Percentiles rank a stretch among this genome's conserved stretches.
Conservation (phyloP, 2,329 filamentous ascomycete genomes). For the Pseudogymnoascus sp. region DNA sequence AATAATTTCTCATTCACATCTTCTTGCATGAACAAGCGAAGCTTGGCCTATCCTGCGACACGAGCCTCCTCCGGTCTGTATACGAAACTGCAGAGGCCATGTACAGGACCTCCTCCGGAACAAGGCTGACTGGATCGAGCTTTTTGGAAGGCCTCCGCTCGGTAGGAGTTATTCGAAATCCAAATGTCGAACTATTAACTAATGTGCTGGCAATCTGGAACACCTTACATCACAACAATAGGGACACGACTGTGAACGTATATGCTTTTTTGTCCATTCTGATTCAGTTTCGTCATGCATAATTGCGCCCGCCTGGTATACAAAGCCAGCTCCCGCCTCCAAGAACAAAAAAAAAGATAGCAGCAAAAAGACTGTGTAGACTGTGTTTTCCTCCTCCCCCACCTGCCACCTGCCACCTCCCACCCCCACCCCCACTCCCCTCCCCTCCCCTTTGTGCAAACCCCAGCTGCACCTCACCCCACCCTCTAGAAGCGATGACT, state of each 20-base stretch:
- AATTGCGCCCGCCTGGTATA: constrained; percentile 1
- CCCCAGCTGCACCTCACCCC: neutral
- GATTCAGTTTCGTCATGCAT: neutral
- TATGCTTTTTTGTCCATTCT: neutral
- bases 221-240: neutral
- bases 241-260: neutral
- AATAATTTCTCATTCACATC: neutral
- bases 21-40: neutral
- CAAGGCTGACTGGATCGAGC: neutral
- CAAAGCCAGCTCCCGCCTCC: neutral
- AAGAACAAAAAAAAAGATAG: neutral
- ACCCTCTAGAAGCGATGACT: constrained; percentile 25
- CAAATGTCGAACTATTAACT: neutral
- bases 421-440: neutral
- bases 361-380: neutral
- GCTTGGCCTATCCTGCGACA: neutral
- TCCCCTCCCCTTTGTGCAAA: neutral
- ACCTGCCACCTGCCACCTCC: neutral
- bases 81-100: neutral
- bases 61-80: neutral
- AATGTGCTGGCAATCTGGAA: constrained; percentile 14
- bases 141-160: neutral
- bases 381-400: neutral
- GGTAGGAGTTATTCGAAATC: neutral
- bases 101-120: neutral